phyloP scores from a whole-genome alignment of 345 rosid species.

The Bruguiera sexangula region DNA sequence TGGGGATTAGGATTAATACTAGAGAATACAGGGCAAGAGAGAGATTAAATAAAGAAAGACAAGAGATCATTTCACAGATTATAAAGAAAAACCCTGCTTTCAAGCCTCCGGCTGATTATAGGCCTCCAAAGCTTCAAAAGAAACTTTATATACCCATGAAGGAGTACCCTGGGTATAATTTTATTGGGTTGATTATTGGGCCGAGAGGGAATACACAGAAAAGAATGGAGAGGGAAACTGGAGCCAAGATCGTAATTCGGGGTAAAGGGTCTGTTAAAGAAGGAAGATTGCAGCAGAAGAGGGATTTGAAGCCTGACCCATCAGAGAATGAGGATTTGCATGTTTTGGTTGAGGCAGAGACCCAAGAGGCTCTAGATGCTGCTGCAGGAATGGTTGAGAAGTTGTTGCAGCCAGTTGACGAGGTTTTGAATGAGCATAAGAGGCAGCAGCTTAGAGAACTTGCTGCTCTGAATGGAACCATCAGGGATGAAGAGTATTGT shows the following conservation, averaged over 20 bases:
- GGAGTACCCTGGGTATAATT: slow-evolving; percentile 89
- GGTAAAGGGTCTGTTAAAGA: slow-evolving; percentile 97
- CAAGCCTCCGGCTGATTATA: slow-evolving; percentile 94
- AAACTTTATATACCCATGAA: slow-evolving; percentile 95
- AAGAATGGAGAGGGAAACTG: slow-evolving; percentile 96
- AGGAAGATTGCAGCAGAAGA: slow-evolving; percentile 90
- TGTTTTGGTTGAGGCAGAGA: slow-evolving; percentile 95
- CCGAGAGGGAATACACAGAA: slow-evolving; percentile 97
- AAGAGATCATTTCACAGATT: slow-evolving; percentile 87
- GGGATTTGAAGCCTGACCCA: slow-evolving; percentile 89
- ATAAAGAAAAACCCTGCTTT: slow-evolving; percentile 85
- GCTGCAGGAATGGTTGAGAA: slow-evolving; percentile 99
- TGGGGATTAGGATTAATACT: slow-evolving; percentile 85
- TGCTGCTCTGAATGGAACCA: slow-evolving; percentile 94
- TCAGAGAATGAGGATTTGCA: slow-evolving; percentile 97
- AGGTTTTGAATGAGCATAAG: slow-evolving; percentile 94
- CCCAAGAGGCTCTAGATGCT: slow-evolving; percentile 82
- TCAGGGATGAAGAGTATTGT: slow-evolving; percentile 95
- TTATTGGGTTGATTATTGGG: slow-evolving; percentile 89
- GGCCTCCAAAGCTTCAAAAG: slow-evolving; percentile 95
- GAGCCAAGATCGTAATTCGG: slow-evolving; percentile 90
- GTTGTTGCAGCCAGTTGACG: slow-evolving; percentile 95
- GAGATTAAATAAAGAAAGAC: slow-evolving; percentile 84
- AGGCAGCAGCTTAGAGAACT: slow-evolving; percentile 97
- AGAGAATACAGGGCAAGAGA: slow-evolving; percentile 89